A percentile compares a stretch with the other conserved stretches of the same genome.
These are phyloP conservation scores for Volutella citrinella DNA, from an alignment of 2,329 filamentous ascomycete genomes.

Conservation along the genomic window DNA sequence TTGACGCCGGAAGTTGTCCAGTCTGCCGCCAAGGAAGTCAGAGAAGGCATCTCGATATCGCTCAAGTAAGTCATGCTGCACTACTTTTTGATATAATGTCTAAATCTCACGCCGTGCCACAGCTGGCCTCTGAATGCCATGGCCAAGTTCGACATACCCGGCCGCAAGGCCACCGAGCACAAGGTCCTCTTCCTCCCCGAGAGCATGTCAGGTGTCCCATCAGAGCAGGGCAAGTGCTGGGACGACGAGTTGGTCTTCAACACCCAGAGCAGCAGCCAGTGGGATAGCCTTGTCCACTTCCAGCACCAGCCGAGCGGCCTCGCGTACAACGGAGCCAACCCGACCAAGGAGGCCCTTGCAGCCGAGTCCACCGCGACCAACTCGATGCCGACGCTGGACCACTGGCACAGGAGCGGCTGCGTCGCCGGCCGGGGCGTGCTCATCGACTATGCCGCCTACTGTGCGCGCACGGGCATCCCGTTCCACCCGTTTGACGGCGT, in stretches of 20 bases:
- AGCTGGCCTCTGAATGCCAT: conserved; percentile 2
- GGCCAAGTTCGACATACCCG: too few relatives aligned
- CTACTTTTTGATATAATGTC: too few relatives aligned
- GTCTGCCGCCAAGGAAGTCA: conserved; percentile 17
- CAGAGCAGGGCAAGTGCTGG: too few relatives aligned
- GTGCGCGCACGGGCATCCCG: conserved; percentile 45
- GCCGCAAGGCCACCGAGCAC: too few relatives aligned
- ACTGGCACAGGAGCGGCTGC: conserved; percentile 50
- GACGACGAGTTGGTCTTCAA: conserved; percentile 53
- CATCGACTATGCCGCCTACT: conserved; percentile 50
- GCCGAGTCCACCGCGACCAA: too few relatives aligned
- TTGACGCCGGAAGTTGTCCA: conserved; percentile 41
- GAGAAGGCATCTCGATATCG: conserved; percentile 44
- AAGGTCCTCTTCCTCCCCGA: too few relatives aligned
- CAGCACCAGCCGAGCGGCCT: too few relatives aligned
- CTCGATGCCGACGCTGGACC: too few relatives aligned
- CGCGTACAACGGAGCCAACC: too few relatives aligned
- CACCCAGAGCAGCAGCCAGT: conserved; percentile 52
- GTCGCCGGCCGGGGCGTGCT: conserved; percentile 54
- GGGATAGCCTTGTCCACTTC: conserved; percentile 53
- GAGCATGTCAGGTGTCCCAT: too few relatives aligned
- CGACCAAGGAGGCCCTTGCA: too few relatives aligned
- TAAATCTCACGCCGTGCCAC: too few relatives aligned
- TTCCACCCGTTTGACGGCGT: conserved; percentile 52
- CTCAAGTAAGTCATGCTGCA: conserved; percentile 50